These are phyloP conservation scores for Rhodosporidiobolus odoratus DNA, from an alignment of 768 basidiomycete genomes.

Conservation along the genomic window DNA sequence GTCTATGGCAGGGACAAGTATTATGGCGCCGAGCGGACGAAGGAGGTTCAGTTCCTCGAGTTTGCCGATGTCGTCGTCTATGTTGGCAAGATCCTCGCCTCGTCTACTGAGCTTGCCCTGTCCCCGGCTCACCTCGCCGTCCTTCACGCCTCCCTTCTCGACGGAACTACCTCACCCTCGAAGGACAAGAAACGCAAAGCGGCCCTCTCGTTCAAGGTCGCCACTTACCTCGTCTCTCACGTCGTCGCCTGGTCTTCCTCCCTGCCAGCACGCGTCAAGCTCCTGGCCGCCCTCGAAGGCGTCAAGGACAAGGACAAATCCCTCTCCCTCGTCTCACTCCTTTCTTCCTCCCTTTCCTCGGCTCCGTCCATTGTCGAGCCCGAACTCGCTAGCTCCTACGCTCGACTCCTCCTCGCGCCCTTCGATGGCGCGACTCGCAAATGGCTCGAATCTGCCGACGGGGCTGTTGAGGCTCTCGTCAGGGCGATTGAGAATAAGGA, in stretches of 20 bases:
- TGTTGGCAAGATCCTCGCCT: conserved; percentile 28
- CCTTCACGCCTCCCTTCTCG: conserved; percentile 25
- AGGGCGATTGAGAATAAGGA: conserved; percentile 16
- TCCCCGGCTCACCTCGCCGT: conserved; percentile 21
- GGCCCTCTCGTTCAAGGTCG: conserved; percentile 20
- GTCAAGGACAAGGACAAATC: conserved; percentile 44
- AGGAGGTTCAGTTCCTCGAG: conserved; percentile 37
- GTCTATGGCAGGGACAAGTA: conserved; percentile 46
- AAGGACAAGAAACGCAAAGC: conserved; percentile 23
- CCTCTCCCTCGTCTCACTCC: conserved; percentile 10
- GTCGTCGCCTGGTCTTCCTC: conserved; percentile 42
- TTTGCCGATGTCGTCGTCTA: conserved; percentile 23
- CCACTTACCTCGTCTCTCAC: conserved; percentile 45
- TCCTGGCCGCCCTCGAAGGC: conserved; percentile 41
- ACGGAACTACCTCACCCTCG: background rate
- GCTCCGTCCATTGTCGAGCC: background rate
- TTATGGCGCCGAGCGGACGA: conserved; percentile 44
- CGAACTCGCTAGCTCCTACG: conserved; percentile 12
- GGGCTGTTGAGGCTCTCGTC: conserved; percentile 11
- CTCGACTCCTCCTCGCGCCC: conserved; percentile 18
- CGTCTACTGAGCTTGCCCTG: conserved; percentile 28
- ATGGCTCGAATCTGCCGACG: conserved; percentile 23
- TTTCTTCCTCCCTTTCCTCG: background rate
- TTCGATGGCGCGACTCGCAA: conserved; percentile 33
- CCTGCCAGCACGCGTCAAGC: conserved; percentile 35